Conservation (phyloP, 257 asterid genomes). For the Solanum ossicruentum region DNA sequence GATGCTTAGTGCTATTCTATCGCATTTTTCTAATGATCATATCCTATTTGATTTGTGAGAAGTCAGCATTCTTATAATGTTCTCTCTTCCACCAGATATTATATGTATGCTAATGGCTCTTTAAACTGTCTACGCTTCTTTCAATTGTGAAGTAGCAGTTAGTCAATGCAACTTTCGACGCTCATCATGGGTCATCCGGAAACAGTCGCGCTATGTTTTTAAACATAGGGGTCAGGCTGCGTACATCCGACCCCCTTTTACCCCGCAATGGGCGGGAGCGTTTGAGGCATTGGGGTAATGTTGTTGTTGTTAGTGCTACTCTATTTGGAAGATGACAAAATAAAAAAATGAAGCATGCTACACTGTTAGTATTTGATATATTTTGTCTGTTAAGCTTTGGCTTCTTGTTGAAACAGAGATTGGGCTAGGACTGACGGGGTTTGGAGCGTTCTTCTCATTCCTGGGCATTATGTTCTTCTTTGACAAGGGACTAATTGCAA, state of each 20-base stretch:
- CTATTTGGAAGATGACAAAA: background rate
- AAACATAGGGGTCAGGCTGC: no score
- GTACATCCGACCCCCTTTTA: no score
- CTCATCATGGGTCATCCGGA: no score
- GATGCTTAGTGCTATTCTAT: background rate
- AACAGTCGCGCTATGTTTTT: no score
- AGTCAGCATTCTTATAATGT: no score
- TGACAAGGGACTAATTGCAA: slow-evolving; percentile 86
- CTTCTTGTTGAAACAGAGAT: slow-evolving; percentile 49
- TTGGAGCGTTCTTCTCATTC: slow-evolving; percentile 79
- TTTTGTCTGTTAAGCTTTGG: slow-evolving; percentile 4
- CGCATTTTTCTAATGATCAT: background rate
- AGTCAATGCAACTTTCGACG: no score
- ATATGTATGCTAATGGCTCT: background rate
- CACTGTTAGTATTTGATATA: background rate
- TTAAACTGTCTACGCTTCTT: no score
- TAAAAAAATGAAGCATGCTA: background rate
- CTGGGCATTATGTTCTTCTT: slow-evolving; percentile 79
- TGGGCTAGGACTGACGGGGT: slow-evolving; percentile 93
- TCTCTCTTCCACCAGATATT: background rate
- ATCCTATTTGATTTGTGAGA: background rate
- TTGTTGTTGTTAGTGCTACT: no score
- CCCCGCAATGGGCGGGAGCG: no score
- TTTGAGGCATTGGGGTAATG: no score
- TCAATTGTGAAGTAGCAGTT: no score